Percentiles rank a stretch among this genome's conserved stretches.
phyloP scores from a whole-genome alignment of 768 basidiomycete genomes.

The Suillus subalutaceus region DNA sequence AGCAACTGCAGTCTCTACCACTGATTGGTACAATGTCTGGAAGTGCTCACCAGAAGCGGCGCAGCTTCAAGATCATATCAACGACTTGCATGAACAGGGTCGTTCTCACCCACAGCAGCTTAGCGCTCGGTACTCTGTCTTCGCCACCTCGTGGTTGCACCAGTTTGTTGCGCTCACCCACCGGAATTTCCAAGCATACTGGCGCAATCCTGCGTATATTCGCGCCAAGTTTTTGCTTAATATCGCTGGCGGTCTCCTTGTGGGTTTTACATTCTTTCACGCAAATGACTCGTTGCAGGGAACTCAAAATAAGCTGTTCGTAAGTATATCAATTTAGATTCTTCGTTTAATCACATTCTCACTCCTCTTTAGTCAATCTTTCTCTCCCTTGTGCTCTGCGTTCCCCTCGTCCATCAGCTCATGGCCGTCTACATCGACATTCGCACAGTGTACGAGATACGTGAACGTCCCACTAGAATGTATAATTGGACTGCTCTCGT shows the following conservation, averaged over 20 bases:
- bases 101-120: conserved; percentile 39
- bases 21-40: conserved; percentile 71
- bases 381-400: conserved; percentile 53
- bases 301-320: conserved; percentile 68
- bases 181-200: conserved; percentile 50
- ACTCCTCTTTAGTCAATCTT: conserved; percentile 47
- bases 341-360: not conserved
- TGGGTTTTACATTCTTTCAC: conserved; percentile 67
- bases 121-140: conserved; percentile 43
- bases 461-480: conserved; percentile 65
- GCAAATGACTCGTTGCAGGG: conserved; percentile 56
- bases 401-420: conserved; percentile 62
- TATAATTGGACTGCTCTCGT: conserved; percentile 66
- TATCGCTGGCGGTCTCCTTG: conserved; percentile 55
- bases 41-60: conserved; percentile 46
- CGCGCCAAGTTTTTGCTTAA: conserved; percentile 61
- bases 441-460: conserved; percentile 65
- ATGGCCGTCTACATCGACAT: conserved; percentile 62
- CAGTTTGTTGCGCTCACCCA: conserved; percentile 47
- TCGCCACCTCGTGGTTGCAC: conserved; percentile 55
- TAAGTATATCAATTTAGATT: conserved; percentile 31
- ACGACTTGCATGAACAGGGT: conserved; percentile 52
- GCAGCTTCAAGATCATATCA: conserved; percentile 41
- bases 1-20: conserved; percentile 54
- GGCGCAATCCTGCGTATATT: conserved; percentile 62